Evolutionary conservation across 2,329 filamentous ascomycete species (phyloP).

Genomic region (Thelonectria blattea): DNA sequence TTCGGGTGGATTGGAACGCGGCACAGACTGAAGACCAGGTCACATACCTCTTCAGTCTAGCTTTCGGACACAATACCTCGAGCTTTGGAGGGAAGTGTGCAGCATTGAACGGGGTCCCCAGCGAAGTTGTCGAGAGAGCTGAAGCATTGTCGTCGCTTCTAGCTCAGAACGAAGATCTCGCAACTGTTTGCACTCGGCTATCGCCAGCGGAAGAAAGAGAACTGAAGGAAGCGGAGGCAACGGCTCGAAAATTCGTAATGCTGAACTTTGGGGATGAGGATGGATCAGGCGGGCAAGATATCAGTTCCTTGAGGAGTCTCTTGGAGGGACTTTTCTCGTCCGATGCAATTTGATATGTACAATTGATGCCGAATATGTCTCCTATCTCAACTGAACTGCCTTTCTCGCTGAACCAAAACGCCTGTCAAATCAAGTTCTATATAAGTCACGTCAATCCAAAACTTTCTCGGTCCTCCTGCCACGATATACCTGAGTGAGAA

Average conservation of each 20-base stretch:
- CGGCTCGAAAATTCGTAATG: slow-evolving; percentile 64
- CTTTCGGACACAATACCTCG: slow-evolving; percentile 70
- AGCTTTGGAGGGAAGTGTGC: slow-evolving; percentile 91
- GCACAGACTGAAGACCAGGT: slow-evolving; percentile 65
- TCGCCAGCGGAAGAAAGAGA: slow-evolving; percentile 67
- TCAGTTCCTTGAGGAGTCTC: slow-evolving; percentile 18
- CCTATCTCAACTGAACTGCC: neutral
- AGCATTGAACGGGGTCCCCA: slow-evolving; percentile 81
- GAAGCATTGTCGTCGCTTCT: slow-evolving; percentile 73
- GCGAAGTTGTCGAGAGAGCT: slow-evolving; percentile 74
- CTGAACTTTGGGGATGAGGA: slow-evolving; percentile 24
- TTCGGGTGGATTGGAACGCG: slow-evolving; percentile 62
- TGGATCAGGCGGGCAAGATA: neutral
- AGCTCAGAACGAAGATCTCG: slow-evolving; percentile 76
- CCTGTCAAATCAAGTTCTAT: slow-evolving; percentile 7
- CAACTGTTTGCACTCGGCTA: slow-evolving; percentile 72
- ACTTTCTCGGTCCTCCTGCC: neutral
- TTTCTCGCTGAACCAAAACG: slow-evolving; percentile 6
- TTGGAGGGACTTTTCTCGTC: slow-evolving; percentile 19
- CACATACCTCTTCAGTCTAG: slow-evolving; percentile 76
- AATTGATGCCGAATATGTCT: neutral
- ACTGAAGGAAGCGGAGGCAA: slow-evolving; percentile 69
- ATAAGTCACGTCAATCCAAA: neutral
- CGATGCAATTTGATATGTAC: slow-evolving; percentile 3
- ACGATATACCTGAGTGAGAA: neutral